Conservation (phyloP, 2,329 filamentous ascomycete genomes). For the Colletotrichum higginsianum region DNA sequence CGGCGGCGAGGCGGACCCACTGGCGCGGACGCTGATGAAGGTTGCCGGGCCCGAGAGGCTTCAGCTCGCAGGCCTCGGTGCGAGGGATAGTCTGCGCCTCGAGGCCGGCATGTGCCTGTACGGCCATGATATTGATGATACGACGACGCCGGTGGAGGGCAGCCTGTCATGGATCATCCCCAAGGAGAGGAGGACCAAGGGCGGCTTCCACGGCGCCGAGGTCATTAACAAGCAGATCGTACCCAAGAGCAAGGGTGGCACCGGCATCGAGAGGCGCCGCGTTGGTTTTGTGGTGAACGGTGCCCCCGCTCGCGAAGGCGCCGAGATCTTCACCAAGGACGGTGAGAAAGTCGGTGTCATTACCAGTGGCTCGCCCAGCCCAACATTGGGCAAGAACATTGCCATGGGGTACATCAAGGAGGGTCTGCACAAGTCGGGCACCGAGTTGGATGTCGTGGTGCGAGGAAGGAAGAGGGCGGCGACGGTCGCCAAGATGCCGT, state of each 20-base stretch:
- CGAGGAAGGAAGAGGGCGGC: constrained; percentile 83
- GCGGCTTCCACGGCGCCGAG: constrained; percentile 89
- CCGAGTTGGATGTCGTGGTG: constrained; percentile 83
- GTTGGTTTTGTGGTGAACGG: constrained; percentile 88
- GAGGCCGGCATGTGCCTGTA: constrained; percentile 99
- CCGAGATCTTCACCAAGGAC: constrained; percentile 77
- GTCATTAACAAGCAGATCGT: constrained; percentile 84
- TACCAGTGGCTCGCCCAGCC: constrained; percentile 92
- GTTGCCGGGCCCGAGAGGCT: constrained; percentile 76
- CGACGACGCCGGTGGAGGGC: constrained; percentile 72
- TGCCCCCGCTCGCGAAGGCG: constrained; percentile 91
- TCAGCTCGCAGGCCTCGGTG: constrained; percentile 88
- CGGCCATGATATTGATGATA: constrained; percentile 94
- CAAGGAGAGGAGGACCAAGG: constrained; percentile 76
- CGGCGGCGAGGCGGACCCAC: constrained; percentile 61
- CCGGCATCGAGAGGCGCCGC: constrained; percentile 79
- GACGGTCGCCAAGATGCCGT: constrained; percentile 89
- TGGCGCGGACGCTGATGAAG: constrained; percentile 70
- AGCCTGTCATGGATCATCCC: constrained; percentile 84
- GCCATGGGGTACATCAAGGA: constrained; percentile 94
- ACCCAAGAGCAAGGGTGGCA: constrained; percentile 79
- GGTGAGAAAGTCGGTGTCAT: constrained; percentile 81
- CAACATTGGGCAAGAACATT: constrained; percentile 89
- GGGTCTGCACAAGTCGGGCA: constrained; percentile 86
- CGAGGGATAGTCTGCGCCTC: constrained; percentile 90